Evolutionary conservation across 2,329 filamentous ascomycete species (phyloP).

Genomic region (Neonectria coccinea): DNA sequence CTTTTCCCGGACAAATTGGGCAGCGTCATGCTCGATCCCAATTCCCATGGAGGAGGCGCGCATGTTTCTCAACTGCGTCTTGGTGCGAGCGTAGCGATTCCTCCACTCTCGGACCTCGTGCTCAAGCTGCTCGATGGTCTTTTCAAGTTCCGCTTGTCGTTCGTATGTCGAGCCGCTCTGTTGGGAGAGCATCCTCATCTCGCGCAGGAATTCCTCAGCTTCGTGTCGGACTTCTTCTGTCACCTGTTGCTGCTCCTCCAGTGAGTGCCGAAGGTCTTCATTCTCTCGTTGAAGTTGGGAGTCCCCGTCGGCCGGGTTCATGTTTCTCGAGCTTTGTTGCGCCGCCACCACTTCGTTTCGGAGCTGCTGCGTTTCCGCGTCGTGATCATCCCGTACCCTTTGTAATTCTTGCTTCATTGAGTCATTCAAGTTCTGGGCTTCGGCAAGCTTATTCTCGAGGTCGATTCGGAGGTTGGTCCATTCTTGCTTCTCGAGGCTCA

Average conservation of each 20-base stretch:
- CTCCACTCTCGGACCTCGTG: constrained; percentile 91
- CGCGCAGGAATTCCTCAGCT: constrained; percentile 83
- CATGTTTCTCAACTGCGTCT: constrained; percentile 86
- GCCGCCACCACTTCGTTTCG: constrained; percentile 71
- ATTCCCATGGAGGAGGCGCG: constrained; percentile 84
- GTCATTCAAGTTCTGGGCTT: constrained; percentile 82
- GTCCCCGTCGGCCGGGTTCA: constrained; percentile 53
- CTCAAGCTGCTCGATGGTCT: constrained; percentile 81
- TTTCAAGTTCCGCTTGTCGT: constrained; percentile 81
- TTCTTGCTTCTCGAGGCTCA: constrained; percentile 75
- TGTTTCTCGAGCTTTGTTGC: constrained; percentile 48
- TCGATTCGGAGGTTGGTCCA: constrained; percentile 74
- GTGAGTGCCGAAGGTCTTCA: constrained; percentile 71
- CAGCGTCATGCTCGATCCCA: constrained; percentile 75
- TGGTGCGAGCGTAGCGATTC: constrained; percentile 86
- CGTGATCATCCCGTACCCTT: constrained; percentile 75
- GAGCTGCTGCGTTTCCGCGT: constrained; percentile 70
- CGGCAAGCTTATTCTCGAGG: constrained; percentile 78
- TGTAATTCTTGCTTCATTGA: constrained; percentile 84
- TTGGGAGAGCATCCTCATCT: constrained; percentile 89
- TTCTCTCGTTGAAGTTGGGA: constrained; percentile 75
- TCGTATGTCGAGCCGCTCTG: constrained; percentile 84
- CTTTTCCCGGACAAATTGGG: constrained; percentile 72
- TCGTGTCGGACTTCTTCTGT: constrained; percentile 89
- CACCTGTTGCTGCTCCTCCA: constrained; percentile 81